phyloP scores from a whole-genome alignment of 352 stramenopile species.

The Peronosclerospora sorghi region DNA sequence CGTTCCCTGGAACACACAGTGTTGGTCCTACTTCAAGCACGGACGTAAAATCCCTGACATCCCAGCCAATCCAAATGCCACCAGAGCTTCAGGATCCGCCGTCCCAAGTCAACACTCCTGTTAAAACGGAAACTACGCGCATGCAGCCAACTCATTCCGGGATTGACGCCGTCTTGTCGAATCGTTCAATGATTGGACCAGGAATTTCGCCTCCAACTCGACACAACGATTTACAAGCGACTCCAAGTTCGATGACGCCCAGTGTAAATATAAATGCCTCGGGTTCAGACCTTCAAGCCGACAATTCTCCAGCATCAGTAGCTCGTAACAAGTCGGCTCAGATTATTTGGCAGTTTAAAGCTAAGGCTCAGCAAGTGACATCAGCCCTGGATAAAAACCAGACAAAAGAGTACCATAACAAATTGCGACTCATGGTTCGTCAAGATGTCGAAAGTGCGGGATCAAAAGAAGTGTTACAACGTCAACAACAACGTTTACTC shows the following conservation, averaged over 20 bases:
- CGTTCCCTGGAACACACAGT: conserved; percentile 45
- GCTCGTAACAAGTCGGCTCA: conserved; percentile 60
- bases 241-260: background rate
- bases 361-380: conserved; percentile 64
- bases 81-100: conserved; percentile 48
- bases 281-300: conserved; percentile 3
- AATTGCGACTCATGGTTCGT: conserved; percentile 69
- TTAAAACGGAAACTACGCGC: conserved; percentile 20
- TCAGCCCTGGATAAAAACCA: conserved; percentile 71
- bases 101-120: conserved; percentile 16
- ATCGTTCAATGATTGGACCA: conserved; percentile 27
- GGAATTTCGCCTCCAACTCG: conserved; percentile 24
- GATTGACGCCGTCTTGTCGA: conserved; percentile 36
- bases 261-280: conserved; percentile 9
- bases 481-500: conserved; percentile 96
- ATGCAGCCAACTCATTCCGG: conserved; percentile 22
- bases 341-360: conserved; percentile 77
- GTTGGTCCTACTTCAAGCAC: conserved; percentile 10
- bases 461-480: conserved; percentile 92
- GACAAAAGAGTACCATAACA: conserved; percentile 77
- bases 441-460: conserved; percentile 58
- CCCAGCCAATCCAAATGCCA: conserved; percentile 70
- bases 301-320: conserved; percentile 16
- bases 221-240: conserved; percentile 13
- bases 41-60: conserved; percentile 14